Conservation (phyloP, 2,329 filamentous ascomycete species). For the Sarocladium brachiariae region DNA sequence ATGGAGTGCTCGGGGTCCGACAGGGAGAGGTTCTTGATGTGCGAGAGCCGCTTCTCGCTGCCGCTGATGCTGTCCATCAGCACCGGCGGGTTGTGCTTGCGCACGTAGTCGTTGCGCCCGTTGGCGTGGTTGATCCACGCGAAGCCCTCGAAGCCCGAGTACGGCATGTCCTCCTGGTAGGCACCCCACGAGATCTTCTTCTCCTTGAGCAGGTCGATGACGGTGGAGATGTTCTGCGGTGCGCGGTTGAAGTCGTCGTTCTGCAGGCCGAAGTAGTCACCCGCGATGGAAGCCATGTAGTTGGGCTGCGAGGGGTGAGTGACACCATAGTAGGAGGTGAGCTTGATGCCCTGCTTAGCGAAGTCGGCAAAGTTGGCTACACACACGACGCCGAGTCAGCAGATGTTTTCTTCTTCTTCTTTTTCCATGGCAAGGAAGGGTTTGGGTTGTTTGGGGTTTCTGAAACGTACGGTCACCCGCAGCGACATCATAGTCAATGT, state of each 20-base stretch:
- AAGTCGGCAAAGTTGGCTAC: slow-evolving; percentile 19
- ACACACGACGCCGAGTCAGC: neutral
- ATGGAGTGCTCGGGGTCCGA: slow-evolving; percentile 35
- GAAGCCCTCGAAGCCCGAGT: slow-evolving; percentile 62
- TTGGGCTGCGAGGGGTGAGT: slow-evolving; percentile 73
- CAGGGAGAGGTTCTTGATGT: slow-evolving; percentile 63
- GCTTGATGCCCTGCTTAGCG: slow-evolving; percentile 22
- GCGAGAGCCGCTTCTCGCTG: slow-evolving; percentile 51
- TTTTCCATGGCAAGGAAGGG: neutral
- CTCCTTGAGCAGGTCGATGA: slow-evolving; percentile 62
- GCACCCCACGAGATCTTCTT: slow-evolving; percentile 60
- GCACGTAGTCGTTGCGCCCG: slow-evolving; percentile 67
- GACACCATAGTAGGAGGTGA: slow-evolving; percentile 43
- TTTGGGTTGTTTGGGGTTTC: neutral
- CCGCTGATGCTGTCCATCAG: slow-evolving; percentile 59
- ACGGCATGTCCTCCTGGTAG: slow-evolving; percentile 76
- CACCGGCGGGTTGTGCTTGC: slow-evolving; percentile 70
- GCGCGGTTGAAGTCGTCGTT: slow-evolving; percentile 58
- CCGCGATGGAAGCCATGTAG: slow-evolving; percentile 61
- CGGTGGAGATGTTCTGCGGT: slow-evolving; percentile 54
- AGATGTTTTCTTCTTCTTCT: too few species aligned
- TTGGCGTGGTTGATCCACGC: slow-evolving; percentile 58
- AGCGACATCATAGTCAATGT: slow-evolving; percentile 62
- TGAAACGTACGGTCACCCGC: slow-evolving; percentile 49
- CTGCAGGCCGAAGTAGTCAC: slow-evolving; percentile 68